Evolutionary conservation across 2,329 filamentous ascomycete species (phyloP).

Genomic region (Colletotrichum sp.): DNA sequence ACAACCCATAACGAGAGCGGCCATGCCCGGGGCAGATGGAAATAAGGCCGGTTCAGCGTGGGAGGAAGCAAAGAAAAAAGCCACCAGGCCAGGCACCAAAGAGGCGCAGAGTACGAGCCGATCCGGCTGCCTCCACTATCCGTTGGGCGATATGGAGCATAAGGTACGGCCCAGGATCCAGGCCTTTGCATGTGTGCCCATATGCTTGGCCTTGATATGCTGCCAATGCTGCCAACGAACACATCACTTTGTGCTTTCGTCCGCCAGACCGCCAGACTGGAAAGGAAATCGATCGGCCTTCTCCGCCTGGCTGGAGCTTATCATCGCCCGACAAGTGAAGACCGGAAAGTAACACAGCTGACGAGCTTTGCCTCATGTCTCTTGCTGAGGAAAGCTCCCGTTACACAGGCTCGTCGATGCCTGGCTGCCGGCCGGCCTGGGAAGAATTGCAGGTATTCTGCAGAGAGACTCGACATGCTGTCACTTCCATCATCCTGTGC

Average conservation of each 20-base stretch:
- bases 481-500: slow-evolving; percentile 1
- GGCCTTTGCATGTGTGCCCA: neutral
- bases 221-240: neutral
- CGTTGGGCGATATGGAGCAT: neutral
- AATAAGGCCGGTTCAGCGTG: neutral
- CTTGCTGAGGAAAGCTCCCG: neutral
- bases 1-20: neutral
- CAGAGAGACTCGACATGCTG: slow-evolving; percentile 18
- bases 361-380: neutral
- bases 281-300: neutral
- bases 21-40: neutral
- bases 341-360: neutral
- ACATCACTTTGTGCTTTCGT: neutral
- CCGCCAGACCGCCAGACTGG: neutral
- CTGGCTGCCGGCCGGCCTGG: neutral
- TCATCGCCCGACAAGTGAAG: neutral
- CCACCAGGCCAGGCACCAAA: slow-evolving; percentile 1
- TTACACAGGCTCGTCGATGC: slow-evolving; percentile 7
- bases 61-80: neutral
- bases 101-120: slow-evolving; percentile 12
- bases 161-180: neutral
- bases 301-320: neutral
- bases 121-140: slow-evolving; percentile 7
- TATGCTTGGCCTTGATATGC: neutral
- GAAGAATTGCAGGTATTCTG: neutral